Evolutionary conservation across 2,329 filamentous ascomycete species (phyloP).

Genomic region (Talaromyces sp.): DNA sequence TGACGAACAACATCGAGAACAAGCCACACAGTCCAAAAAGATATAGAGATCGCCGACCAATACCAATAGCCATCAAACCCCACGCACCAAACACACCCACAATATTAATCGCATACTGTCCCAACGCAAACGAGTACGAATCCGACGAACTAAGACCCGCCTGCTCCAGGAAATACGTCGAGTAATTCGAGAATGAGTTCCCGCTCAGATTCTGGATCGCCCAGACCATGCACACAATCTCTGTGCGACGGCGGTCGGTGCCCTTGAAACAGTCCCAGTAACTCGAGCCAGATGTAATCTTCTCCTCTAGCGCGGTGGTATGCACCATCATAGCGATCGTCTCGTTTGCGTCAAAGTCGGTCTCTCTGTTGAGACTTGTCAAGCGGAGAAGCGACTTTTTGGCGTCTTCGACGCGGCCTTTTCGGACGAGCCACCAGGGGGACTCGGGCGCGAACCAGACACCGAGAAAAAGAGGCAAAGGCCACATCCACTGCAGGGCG

Average conservation of each 20-base stretch:
- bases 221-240: slow-evolving; percentile 65
- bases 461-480: slow-evolving; percentile 47
- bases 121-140: slow-evolving; percentile 57
- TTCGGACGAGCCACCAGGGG: slow-evolving; percentile 52
- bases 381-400: slow-evolving; percentile 45
- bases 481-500: slow-evolving; percentile 54
- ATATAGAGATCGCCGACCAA: slow-evolving; percentile 74
- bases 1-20: slow-evolving; percentile 72
- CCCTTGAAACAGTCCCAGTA: slow-evolving; percentile 85
- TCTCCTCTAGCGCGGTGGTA: slow-evolving; percentile 75
- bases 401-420: slow-evolving; percentile 46
- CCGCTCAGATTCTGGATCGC: slow-evolving; percentile 63
- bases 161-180: slow-evolving; percentile 58
- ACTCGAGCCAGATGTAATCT: slow-evolving; percentile 68
- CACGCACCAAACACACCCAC: slow-evolving; percentile 77
- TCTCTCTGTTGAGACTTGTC: slow-evolving; percentile 51
- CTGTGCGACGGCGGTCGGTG: slow-evolving; percentile 72
- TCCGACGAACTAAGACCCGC: slow-evolving; percentile 51
- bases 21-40: slow-evolving; percentile 71
- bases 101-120: slow-evolving; percentile 67
- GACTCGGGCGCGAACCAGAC: slow-evolving; percentile 51
- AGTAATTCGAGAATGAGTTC: slow-evolving; percentile 63
- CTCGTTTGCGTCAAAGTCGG: slow-evolving; percentile 75
- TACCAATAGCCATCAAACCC: slow-evolving; percentile 70
- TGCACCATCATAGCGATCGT: slow-evolving; percentile 91